phyloP scores from a whole-genome alignment of 2,329 filamentous ascomycete species.

The Metarhizium rileyi region DNA sequence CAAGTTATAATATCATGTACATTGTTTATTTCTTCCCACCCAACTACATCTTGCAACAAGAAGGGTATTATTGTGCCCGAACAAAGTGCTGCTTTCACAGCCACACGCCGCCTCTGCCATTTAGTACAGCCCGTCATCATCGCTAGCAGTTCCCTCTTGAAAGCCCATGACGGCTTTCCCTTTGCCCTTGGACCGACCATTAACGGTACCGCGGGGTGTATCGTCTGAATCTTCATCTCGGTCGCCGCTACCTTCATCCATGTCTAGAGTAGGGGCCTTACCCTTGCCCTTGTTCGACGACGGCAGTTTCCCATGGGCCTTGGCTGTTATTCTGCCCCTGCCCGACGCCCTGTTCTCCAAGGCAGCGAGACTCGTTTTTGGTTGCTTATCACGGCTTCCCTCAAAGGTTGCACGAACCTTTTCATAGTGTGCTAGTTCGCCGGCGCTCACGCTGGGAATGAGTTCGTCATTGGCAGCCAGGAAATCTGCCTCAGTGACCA shows the following conservation, averaged over 20 bases:
- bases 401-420: constrained; percentile 77
- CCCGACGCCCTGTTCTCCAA: constrained; percentile 10
- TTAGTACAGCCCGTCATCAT: constrained; percentile 49
- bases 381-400: constrained; percentile 32
- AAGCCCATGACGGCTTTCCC: constrained; percentile 45
- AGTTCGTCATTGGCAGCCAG: constrained; percentile 70
- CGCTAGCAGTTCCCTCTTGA: constrained; percentile 43
- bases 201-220: constrained; percentile 17
- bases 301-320: constrained; percentile 28
- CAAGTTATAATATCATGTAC: neutral
- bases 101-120: neutral
- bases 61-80: neutral
- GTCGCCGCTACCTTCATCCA: constrained; percentile 20
- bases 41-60: constrained; percentile 8
- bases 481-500: constrained; percentile 87
- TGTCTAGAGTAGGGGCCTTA: constrained; percentile 22
- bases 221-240: constrained; percentile 25
- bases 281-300: constrained; percentile 26
- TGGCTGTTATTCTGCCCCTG: constrained; percentile 9
- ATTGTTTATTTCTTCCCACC: neutral
- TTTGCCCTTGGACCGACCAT: constrained; percentile 39
- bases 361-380: neutral
- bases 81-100: neutral
- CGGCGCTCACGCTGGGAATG: constrained; percentile 85
- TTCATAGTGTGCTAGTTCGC: constrained; percentile 88